These are phyloP conservation scores for Miscanthus lutarioriparius DNA, from an alignment of 176 grass and related monocot species.

Conservation along the genomic window DNA sequence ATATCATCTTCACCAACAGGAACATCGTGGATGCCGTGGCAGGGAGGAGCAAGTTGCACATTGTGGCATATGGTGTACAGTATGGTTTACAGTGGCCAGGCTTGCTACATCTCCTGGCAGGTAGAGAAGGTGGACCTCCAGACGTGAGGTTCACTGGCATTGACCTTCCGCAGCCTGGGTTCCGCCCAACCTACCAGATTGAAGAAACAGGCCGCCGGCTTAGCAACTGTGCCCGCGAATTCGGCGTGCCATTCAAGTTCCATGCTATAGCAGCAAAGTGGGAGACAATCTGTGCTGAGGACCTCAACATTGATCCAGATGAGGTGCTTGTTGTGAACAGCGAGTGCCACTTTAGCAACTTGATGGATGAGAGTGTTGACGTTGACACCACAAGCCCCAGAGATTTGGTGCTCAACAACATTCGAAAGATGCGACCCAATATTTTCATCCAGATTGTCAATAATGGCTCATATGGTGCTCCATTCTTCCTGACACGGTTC, in stretches of 20 bases:
- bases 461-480: slow-evolving; percentile 16
- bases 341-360: slow-evolving; percentile 25
- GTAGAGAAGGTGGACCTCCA: slow-evolving; percentile 44
- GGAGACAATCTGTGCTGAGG: slow-evolving; percentile 23
- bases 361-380: slow-evolving; percentile 39
- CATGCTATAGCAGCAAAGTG: slow-evolving; percentile 33
- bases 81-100: slow-evolving; percentile 53
- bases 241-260: slow-evolving; percentile 46
- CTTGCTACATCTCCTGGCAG: neutral
- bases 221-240: slow-evolving; percentile 22
- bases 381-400: slow-evolving; percentile 35
- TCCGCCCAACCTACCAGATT: slow-evolving; percentile 47
- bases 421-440: slow-evolving; percentile 1
- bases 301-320: slow-evolving; percentile 33
- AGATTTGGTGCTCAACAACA: slow-evolving; percentile 41
- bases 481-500: neutral
- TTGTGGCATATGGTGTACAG: slow-evolving; percentile 46
- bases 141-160: slow-evolving; percentile 51
- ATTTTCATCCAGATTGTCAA: slow-evolving; percentile 27
- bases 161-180: slow-evolving; percentile 46
- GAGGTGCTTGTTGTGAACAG: slow-evolving; percentile 50
- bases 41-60: slow-evolving; percentile 43
- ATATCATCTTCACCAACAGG: slow-evolving; percentile 28
- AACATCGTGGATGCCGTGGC: slow-evolving; percentile 26
- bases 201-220: slow-evolving; percentile 56